A percentile compares a stretch with the other conserved stretches of the same genome.
phyloP scores from a whole-genome alignment of 305 asterid genomes.

The Fraxinus sp. region DNA sequence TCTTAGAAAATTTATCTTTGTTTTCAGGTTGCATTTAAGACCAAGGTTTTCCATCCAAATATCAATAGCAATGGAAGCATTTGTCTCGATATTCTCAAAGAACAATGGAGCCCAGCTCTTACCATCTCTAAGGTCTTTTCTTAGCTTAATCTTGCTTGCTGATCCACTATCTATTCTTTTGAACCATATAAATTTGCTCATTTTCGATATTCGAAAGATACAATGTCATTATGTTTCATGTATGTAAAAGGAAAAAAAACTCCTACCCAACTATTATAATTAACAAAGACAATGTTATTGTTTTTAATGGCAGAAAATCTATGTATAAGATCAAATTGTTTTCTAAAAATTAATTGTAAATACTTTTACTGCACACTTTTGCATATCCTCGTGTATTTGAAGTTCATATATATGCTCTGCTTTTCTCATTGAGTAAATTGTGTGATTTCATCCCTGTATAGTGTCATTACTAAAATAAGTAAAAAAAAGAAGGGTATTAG shows the following conservation, averaged over 20 bases:
- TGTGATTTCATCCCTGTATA: background rate
- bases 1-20: background rate
- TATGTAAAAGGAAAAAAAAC: background rate
- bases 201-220: background rate
- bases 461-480: background rate
- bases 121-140: conserved; percentile 27
- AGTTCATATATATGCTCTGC: background rate
- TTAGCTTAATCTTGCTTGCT: background rate
- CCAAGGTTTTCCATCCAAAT: conserved; percentile 38
- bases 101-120: conserved; percentile 46
- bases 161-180: background rate
- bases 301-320: background rate
- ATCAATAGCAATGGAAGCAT: conserved; percentile 43
- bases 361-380: background rate
- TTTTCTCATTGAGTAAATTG: background rate
- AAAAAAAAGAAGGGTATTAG: background rate
- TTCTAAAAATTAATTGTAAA: background rate
- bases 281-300: background rate
- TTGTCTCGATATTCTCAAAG: conserved; percentile 43
- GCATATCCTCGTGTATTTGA: background rate
- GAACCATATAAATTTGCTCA: background rate
- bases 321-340: background rate
- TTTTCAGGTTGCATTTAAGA: conserved; percentile 42
- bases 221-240: background rate
- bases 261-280: background rate